Base-by-base conservation (phyloP, 2,329 filamentous ascomycete species). In the Colletotrichum sojae region DNA sequence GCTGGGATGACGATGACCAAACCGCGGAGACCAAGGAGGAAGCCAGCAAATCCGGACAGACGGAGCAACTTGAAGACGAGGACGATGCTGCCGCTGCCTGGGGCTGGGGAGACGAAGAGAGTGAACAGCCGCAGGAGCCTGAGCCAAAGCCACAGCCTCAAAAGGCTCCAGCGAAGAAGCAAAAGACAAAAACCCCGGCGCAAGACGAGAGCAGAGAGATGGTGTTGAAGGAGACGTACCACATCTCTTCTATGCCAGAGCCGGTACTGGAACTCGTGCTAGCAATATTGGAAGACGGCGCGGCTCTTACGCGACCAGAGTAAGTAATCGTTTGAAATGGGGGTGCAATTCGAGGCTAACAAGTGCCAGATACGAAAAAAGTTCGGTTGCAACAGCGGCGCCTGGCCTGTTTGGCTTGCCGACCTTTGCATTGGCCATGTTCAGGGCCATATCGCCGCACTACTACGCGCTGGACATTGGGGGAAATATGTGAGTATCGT, bases 211-310 rank as follows among this genome's bases (percentile, higher is more conserved):
- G 84, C 9, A 85, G 89, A 63, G 92, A 96, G 76, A 82, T 98
- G 68, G 92, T 93, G 0, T 82, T 98, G 52, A 92, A 87, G 70
- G 96, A 99, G 80, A 92, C 88, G 1, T 99, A 97, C 78, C 93
- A 91, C 67, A 92, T 97, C 59, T 98, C 95, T 0, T 92, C 92
- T 2, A 92, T 98, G 78, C 95, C 96, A 0, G 91, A 94, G 70
- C 89, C 91, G 4, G 90, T 98, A 13, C 84, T 95, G 20, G 85
- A 88, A 18, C 85, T 93, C 31, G 89, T 95, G 60, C 82, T 84
- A 22, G 76, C 83, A 13, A 85, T 91, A 31, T 78, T 88, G 70
- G 87, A 91, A 69, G 90, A 92, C 72, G 90, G 85, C 1, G 87
- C 88, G 10, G 84, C 83, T 1, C 81, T 95, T 54, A 88, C 89